Percentiles rank a stretch among this genome's conserved stretches.
Conservation (phyloP, 352 stramenopile genomes). For the Phytophthora multivora region DNA sequence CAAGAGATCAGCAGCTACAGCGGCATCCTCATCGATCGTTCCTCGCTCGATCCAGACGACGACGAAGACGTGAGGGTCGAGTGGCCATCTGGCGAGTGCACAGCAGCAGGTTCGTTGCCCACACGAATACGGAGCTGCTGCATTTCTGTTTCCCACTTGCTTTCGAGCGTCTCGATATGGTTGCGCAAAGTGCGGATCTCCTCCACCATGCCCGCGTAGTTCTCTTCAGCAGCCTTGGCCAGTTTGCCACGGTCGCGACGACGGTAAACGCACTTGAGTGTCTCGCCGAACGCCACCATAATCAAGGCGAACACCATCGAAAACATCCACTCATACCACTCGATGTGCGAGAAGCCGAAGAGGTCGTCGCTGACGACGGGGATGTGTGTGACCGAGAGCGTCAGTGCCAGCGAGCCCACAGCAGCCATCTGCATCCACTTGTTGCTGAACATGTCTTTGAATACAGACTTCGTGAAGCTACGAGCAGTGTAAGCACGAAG, state of each 20-base stretch:
- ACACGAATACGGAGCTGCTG: constrained; percentile 44
- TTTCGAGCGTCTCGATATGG: constrained; percentile 67
- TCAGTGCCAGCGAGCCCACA: constrained; percentile 59
- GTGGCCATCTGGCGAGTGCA: constrained; percentile 35
- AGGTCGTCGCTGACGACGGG: constrained; percentile 67
- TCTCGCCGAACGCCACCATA: constrained; percentile 76
- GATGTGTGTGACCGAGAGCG: constrained; percentile 74
- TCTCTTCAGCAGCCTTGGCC: constrained; percentile 44
- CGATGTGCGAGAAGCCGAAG: constrained; percentile 70
- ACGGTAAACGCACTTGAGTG: constrained; percentile 68
- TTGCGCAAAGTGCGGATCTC: constrained; percentile 66
- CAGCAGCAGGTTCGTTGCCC: constrained; percentile 7
- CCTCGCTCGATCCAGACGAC: constrained; percentile 45
- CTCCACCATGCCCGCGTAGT: constrained; percentile 48
- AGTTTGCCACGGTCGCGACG: constrained; percentile 54
- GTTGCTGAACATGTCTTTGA: constrained; percentile 72
- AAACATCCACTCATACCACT: constrained; percentile 82
- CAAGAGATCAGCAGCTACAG: constrained; percentile 9
- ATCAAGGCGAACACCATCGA: constrained; percentile 66
- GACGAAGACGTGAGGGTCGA: constrained; percentile 65
- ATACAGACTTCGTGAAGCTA: constrained; percentile 81
- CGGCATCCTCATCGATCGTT: constrained; percentile 26
- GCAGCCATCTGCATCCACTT: constrained; percentile 83
- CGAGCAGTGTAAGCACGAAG: constrained; percentile 73
- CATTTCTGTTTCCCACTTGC: constrained; percentile 57